Evolutionary conservation across 495 filamentous ascomycete genomes (phyloP).

Genomic region (Penicillium angulare): DNA sequence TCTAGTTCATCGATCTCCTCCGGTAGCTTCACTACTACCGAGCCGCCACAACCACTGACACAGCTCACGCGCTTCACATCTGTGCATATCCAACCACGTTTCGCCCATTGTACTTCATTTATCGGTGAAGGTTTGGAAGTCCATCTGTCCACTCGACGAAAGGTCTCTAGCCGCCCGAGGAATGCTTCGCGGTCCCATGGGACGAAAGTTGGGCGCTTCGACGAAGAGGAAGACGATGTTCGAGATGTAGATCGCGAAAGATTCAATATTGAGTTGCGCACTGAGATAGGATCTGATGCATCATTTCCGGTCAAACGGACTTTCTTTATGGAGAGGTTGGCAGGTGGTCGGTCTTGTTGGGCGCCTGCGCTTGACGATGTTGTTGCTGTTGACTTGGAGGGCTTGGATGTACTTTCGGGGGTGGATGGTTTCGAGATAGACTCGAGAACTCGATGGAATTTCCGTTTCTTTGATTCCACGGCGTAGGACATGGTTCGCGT

Average conservation of each 20-base stretch:
- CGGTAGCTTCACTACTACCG: conserved; percentile 78
- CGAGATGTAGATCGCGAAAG: conserved; percentile 21
- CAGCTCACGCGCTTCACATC: conserved; percentile 81
- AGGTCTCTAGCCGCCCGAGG: conserved; percentile 78
- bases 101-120: conserved; percentile 93
- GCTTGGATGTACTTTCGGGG: conserved; percentile 18
- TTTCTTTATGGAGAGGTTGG: conserved; percentile 39
- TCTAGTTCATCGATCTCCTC: conserved; percentile 53
- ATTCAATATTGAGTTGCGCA: conserved; percentile 29
- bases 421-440: conserved; percentile 40
- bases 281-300: conserved; percentile 19
- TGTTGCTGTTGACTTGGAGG: conserved; percentile 5
- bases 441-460: conserved; percentile 58
- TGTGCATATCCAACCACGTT: conserved; percentile 85
- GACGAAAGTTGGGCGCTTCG: conserved; percentile 60
- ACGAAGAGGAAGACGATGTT: conserved; percentile 23
- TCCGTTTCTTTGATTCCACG: conserved; percentile 53
- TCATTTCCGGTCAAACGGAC: conserved; percentile 32
- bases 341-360: conserved; percentile 27
- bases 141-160: conserved; percentile 88
- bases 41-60: conserved; percentile 72
- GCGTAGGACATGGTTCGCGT: conserved; percentile 55
- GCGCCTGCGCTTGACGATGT: conserved; percentile 24
- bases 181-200: conserved; percentile 84
- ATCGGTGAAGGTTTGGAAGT: conserved; percentile 69